Percentiles rank a stretch among this genome's conserved stretches.
These are phyloP conservation scores for Vigna reflexopilosa DNA, from an alignment of 306 rosid species.

Conservation along the genomic window DNA sequence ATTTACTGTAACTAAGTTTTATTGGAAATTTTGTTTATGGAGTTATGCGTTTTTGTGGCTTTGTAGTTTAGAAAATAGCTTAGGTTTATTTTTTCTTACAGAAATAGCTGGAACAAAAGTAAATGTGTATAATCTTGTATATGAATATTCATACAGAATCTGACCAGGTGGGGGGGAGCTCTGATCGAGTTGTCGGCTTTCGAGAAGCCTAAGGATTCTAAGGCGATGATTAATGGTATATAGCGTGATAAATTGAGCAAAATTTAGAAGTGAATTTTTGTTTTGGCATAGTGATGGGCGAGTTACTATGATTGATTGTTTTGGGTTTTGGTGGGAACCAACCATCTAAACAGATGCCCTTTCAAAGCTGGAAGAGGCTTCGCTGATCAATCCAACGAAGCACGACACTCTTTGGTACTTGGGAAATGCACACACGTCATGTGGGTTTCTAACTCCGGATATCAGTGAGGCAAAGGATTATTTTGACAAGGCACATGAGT, in stretches of 20 bases:
- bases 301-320: conserved; percentile 4
- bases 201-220: conserved; percentile 60
- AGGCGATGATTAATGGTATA: conserved; percentile 66
- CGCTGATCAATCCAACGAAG: conserved; percentile 61
- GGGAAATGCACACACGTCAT: conserved; percentile 72
- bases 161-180: conserved; percentile 80
- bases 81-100: conserved; percentile 24
- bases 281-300: not conserved
- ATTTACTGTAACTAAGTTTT: not conserved
- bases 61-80: not conserved
- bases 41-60: not conserved
- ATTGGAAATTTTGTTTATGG: not conserved
- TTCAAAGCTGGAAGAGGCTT: conserved; percentile 81
- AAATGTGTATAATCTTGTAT: not conserved
- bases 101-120: not conserved
- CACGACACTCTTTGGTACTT: conserved; percentile 81
- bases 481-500: conserved; percentile 67
- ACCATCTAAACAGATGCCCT: conserved; percentile 55
- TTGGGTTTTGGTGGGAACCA: conserved; percentile 13
- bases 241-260: not conserved
- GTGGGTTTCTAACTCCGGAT: conserved; percentile 70
- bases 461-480: conserved; percentile 61
- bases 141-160: conserved; percentile 56
- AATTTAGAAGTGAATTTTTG: conserved; percentile 12
- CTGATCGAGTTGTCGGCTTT: conserved; percentile 76